These are phyloP conservation scores for Rutstroemia sydowiana DNA, from an alignment of 2,329 filamentous ascomycete genomes.

Conservation along the genomic window DNA sequence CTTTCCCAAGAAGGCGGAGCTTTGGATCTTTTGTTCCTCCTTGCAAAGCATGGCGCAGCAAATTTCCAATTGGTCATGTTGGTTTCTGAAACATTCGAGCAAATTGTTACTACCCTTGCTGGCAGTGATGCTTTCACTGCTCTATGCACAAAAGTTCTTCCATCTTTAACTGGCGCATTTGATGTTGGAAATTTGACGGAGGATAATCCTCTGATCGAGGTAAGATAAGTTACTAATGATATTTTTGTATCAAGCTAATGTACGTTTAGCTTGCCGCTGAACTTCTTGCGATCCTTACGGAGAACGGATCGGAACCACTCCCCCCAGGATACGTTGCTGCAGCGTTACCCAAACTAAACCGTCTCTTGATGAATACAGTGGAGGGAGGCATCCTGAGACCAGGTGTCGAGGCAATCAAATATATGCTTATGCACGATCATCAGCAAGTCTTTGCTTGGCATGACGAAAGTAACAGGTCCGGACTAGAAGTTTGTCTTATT, in stretches of 20 bases:
- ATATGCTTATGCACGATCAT: constrained; percentile 83
- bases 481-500: constrained; percentile 79
- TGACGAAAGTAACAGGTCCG: constrained; percentile 70
- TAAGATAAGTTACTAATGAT: constrained; percentile 35
- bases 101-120: constrained; percentile 65
- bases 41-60: constrained; percentile 78
- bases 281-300: constrained; percentile 70
- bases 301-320: constrained; percentile 77
- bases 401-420: constrained; percentile 78
- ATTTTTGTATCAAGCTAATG: constrained; percentile 26
- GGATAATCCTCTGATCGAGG: constrained; percentile 75
- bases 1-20: constrained; percentile 66
- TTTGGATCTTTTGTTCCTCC: constrained; percentile 75
- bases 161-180: constrained; percentile 80
- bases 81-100: constrained; percentile 85
- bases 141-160: constrained; percentile 79
- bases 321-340: constrained; percentile 79
- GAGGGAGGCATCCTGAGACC: constrained; percentile 86
- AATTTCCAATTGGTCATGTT: constrained; percentile 90
- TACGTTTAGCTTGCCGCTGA: constrained; percentile 64
- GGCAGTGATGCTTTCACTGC: constrained; percentile 64
- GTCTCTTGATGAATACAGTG: constrained; percentile 71
- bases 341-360: constrained; percentile 79
- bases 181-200: constrained; percentile 80
- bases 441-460: constrained; percentile 84